Evolutionary conservation across 345 rosid species (phyloP).

Genomic region (Syzygium jambos): DNA sequence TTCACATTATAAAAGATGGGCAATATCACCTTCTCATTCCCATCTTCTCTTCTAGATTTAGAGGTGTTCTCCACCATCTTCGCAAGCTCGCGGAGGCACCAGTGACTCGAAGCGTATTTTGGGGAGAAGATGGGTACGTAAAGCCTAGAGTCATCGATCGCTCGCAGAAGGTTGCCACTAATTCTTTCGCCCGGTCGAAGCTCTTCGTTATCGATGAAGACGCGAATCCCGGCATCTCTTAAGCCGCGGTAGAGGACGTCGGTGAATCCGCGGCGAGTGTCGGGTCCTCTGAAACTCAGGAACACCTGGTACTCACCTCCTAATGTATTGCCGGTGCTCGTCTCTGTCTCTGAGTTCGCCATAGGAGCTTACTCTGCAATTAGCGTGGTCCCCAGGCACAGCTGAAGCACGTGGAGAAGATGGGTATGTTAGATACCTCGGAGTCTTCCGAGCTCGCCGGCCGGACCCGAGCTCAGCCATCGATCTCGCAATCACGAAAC

Average conservation of each 20-base stretch:
- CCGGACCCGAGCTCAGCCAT: too few species aligned
- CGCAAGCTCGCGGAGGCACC: neutral
- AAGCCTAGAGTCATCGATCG: rapidly evolving
- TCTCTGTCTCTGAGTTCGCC: rapidly evolving
- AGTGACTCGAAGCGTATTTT: rapidly evolving
- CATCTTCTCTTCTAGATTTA: neutral
- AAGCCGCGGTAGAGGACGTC: rapidly evolving
- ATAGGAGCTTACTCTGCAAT: neutral
- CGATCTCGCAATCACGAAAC: too few species aligned
- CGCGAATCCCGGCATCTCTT: rapidly evolving
- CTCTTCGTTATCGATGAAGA: rapidly evolving
- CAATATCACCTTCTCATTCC: neutral
- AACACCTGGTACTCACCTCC: rapidly evolving
- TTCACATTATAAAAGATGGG: neutral
- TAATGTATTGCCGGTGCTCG: neutral
- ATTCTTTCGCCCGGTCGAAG: neutral
- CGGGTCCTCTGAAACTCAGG: neutral
- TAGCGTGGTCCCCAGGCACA: neutral
- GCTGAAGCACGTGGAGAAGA: too few species aligned
- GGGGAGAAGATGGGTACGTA: neutral
- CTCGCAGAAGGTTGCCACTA: rapidly evolving
- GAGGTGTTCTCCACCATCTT: neutral
- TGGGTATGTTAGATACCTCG: too few species aligned
- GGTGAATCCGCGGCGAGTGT: neutral
- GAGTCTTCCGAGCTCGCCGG: too few species aligned